Base-by-base conservation (phyloP, 2,329 filamentous ascomycete species). In the Penicillium verrucosum region DNA sequence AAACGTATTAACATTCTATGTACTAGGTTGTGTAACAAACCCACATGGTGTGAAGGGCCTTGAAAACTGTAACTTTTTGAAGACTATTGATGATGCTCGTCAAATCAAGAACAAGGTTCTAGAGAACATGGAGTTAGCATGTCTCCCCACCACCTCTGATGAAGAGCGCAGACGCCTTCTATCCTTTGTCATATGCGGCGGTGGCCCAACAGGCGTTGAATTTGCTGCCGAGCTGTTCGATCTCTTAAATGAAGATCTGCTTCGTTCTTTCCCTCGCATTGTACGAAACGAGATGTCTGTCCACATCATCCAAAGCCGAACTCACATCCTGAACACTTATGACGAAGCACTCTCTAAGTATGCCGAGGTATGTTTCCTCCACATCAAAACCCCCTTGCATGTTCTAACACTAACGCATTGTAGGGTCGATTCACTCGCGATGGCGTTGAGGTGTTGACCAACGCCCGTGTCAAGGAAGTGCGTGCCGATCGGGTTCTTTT, bases 271-370 rank as follows among this genome's bases (percentile, higher is more conserved):
- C 74, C 94, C 94, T 2, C 87, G 87, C 60, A 85, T 99, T 30
- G 77, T 99, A n/a, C 86, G 94, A 60, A 97, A 97, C 71, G 92
- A 99, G 73, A 96, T 99, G 47, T 97, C 94, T 0, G 93, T 99
- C 1, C 95, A 99, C 70, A 82, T 99, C 45, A 97, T 99, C 60
- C 94, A 99, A 71, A 96, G 91, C 68, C 85, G 94, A 57, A 87
- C 89, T 40, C 94, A 99, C 67, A 99, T 99, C 61, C 81, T 99
- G 30, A 99, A 99, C 78, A 99, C 94, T 0, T 99, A 99, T 71
- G 94, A 99, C 63, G 94, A 99, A 76, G 88, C 91, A 0, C 82
- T 99, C 1, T 97, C 92, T 11, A 86, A 87, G 70, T 99, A 95
- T 71, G 93, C 94, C 21, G 94, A 99, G 76, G 78, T 78, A 70